Evolutionary conservation across 345 rosid species (phyloP), one percentile per base, ranked within the genome.

Genomic region (Bretschneidera sinensis): DNA sequence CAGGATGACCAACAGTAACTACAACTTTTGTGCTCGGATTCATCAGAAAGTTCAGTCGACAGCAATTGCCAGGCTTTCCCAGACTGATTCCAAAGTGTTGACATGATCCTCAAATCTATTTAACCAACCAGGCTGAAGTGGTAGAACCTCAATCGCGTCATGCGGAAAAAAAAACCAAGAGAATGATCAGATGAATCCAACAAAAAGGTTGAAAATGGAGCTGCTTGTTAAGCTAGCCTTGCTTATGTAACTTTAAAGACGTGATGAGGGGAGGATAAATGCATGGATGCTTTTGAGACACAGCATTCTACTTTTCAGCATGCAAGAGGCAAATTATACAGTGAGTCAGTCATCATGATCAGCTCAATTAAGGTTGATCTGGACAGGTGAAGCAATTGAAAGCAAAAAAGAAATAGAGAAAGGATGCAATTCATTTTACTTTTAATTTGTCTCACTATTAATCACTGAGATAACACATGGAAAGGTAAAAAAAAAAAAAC

Each of bases 51-150:
- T 64, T 92, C 78, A 17, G 61, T 57, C 71, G 89, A 25, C 48
- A 87, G 63, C 24, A 76, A 69, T 55, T 59, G 60, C 98, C 98
- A 92, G 43, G 85, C 92, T 72, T 71, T 81, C 54, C 73, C 75
- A n/a, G 86, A 75, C 71, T 73, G 84, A 63, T 74, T 74, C 86
- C 89, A 81, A 39, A 83, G 59, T 24, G 63, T 74, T 51, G 79
- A 71, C n/a, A 76, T 61, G 2, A 59, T 82, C 81, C n/a, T 79
- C 80, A 5, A 81, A 65, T 58, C 55, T 74, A 52, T 74, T 82
- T 69, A 76, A 49, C 83, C 81, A 76, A 68, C 75, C 84, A 52
- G 80, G 65, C 66, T 65, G 73, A 52, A 43, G 48, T 1, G 58
- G 45, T 17, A 68, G 48, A 60, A 55, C 24, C 55, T 60, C 69